Percentiles rank a stretch among this genome's conserved stretches.
Conservation (phyloP, 2,329 filamentous ascomycete genomes). For the Fusarium palustre region DNA sequence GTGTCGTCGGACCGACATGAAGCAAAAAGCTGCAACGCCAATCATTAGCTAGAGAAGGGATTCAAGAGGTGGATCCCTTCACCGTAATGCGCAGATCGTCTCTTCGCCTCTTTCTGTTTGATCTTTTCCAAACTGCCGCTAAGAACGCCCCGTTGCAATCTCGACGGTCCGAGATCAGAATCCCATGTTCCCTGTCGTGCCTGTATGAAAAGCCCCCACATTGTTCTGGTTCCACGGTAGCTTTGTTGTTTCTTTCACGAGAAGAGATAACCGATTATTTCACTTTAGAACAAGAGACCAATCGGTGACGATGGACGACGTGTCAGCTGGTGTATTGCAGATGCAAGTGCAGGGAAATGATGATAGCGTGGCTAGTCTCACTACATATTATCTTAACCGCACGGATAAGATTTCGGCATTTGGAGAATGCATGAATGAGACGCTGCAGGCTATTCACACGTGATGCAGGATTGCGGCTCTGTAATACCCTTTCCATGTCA, state of each 20-base stretch:
- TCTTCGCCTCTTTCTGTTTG: background rate
- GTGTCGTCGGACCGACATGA: slow-evolving; percentile 34
- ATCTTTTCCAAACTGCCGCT: slow-evolving; percentile 8
- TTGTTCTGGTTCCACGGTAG: background rate
- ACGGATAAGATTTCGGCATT: slow-evolving; percentile 4
- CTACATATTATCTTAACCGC: background rate
- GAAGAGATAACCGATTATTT: slow-evolving; percentile 4
- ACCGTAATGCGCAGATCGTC: slow-evolving; percentile 6
- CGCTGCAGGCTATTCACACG: background rate
- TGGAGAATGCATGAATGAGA: background rate
- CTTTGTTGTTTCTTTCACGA: background rate
- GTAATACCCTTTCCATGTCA: background rate
- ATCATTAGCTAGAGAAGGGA: slow-evolving; percentile 15
- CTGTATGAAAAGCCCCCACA: background rate
- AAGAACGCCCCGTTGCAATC: background rate
- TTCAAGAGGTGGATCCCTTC: slow-evolving; percentile 14
- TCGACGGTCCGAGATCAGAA: slow-evolving; percentile 10
- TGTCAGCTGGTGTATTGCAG: slow-evolving; percentile 10
- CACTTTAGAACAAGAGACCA: background rate
- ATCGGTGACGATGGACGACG: background rate
- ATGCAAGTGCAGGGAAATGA: background rate
- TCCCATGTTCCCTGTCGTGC: background rate
- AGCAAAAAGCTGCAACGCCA: slow-evolving; percentile 1
- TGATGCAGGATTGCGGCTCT: background rate
- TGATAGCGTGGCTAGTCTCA: background rate